Evolutionary conservation across 2,329 filamentous ascomycete species (phyloP), one percentile per base, ranked within the genome.

Genomic region (Talaromyces piceae): DNA sequence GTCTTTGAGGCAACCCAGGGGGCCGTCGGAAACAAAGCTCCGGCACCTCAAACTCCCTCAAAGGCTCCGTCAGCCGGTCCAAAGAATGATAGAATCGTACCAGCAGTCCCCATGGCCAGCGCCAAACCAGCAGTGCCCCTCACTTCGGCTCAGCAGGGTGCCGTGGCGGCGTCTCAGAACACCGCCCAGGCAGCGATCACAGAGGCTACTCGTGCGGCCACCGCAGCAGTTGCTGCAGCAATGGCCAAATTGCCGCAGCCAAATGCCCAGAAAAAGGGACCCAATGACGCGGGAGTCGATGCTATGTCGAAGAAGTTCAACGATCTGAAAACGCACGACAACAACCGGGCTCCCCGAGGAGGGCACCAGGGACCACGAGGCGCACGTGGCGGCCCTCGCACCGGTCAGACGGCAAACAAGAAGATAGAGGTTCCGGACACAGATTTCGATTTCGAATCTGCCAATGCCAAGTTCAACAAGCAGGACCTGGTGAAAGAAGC

Each of bases 391-490:
- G 70, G 67, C 39, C 64, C 71, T 53, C 73, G 76, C 47, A 62
- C 67, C 51, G 65, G 73, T 12, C 60, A 70, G 30, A 63, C 66
- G 44, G 66, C 73, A 53, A 72, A 77, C 45, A 74, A 78, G 59
- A 93, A 88, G 72, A 82, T 97, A 27, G 91, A 95, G 49, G 88
- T 98, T 2, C 93, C 93, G 0, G 81, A 86, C 45, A 84, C 88
- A 1, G 93, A 97, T 64, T 98, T 91, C 61, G 91, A 98, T 64
- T 98, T 98, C 63, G 87, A 86, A 59, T 81, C 80, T 13, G 78
- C 87, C 25, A 95, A 95, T 65, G 87, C 87, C 45, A 93, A 91
- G 67, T 94, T 94, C 74, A 91, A 89, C 74, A 86, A 94, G 72
- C 83, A 88, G 60, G 87, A 91, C 59, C 69, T 95, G 43, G 86